Conservation (phyloP, 2,329 filamentous ascomycete genomes). For the Pseudocercospora cruenta region DNA sequence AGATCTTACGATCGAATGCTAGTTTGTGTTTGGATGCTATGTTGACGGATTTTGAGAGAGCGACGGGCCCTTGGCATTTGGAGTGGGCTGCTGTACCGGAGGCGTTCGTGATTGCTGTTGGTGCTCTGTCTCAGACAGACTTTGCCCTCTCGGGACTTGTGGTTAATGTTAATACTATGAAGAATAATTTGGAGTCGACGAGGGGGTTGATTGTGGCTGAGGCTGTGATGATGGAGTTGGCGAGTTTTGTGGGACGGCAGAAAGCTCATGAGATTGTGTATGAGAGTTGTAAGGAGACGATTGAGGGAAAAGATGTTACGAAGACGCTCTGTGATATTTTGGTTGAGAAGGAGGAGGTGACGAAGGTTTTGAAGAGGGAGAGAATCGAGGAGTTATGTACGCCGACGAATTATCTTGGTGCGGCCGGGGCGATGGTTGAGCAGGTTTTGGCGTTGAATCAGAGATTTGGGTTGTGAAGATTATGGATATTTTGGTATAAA, state of each 20-base stretch:
- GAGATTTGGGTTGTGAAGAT: neutral
- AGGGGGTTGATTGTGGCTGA: slow-evolving; percentile 43
- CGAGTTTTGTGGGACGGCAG: slow-evolving; percentile 38
- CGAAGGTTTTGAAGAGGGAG: slow-evolving; percentile 17
- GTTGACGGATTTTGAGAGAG: slow-evolving; percentile 39
- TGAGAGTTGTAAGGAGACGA: slow-evolving; percentile 37
- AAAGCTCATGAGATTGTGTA: slow-evolving; percentile 43
- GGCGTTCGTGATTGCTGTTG: slow-evolving; percentile 32
- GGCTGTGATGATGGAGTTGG: slow-evolving; percentile 46
- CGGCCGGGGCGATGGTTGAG: slow-evolving; percentile 31
- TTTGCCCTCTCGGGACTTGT: slow-evolving; percentile 35
- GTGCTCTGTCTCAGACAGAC: slow-evolving; percentile 33
- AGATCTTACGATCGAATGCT: slow-evolving; percentile 34
- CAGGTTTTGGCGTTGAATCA: slow-evolving; percentile 21
- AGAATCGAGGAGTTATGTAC: slow-evolving; percentile 31
- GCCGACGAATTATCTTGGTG: slow-evolving; percentile 34
- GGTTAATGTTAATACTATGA: slow-evolving; percentile 35
- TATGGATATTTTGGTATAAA: neutral
- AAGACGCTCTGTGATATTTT: slow-evolving; percentile 23
- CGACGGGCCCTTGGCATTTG: slow-evolving; percentile 39
- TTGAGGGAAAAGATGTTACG: slow-evolving; percentile 23
- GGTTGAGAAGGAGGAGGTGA: slow-evolving; percentile 25
- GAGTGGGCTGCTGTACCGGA: slow-evolving; percentile 40
- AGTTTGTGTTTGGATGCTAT: slow-evolving; percentile 35
- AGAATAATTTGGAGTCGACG: slow-evolving; percentile 37